Base-by-base conservation (phyloP, 768 basidiomycete genomes). In the Candolleomyces aberdarensis region DNA sequence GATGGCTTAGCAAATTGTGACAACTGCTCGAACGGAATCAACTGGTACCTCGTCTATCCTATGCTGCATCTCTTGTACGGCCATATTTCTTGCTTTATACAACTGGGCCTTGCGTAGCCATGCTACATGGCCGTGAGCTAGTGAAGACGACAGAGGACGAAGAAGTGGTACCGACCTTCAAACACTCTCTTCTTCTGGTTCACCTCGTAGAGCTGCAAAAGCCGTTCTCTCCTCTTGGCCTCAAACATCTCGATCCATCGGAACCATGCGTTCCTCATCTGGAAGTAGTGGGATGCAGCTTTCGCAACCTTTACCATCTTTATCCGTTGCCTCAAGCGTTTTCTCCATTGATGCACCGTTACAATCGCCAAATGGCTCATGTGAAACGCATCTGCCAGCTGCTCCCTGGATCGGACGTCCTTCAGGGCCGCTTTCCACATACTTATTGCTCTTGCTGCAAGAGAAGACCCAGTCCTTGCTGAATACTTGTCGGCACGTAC, bases 261-360 rank as follows among this genome's bases (percentile, higher is more conserved):
- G 56, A 69, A 76, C 79, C 83, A 85, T 57, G 71, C 78, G 39
- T 74, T 75, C 59, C 85, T 75, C 58, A 76, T 70, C 5, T 80
- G 53, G 62, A 91, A 80, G 60, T 78, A 83, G 56, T 77, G 81
- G 64, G 83, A 75, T 0, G 83, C 82, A 32, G 79, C 70, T 63
- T 78, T 81, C 1, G 88, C 88, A 65, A 85, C 78, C 64, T 82
- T 84, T 44, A 76, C 69, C 65, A 78, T 64, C 62, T 81, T 82
- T 44, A 84, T 62, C 58, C 80, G 79, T 15, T 74, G 71, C 17
- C 85, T 80, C 55, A 88, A 72, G 43, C 75, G 74, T 19, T 83
- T 66, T 19, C 86, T 80, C 90, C 91, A 92, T 17, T 62, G 66
- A 5, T 54, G 22, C 17, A 61, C 17, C 9, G 36, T 15, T 17